Percentiles rank a stretch among this genome's conserved stretches.
Conservation (phyloP, 2,329 filamentous ascomycete species). For the Pseudocercospora fijiensis region DNA sequence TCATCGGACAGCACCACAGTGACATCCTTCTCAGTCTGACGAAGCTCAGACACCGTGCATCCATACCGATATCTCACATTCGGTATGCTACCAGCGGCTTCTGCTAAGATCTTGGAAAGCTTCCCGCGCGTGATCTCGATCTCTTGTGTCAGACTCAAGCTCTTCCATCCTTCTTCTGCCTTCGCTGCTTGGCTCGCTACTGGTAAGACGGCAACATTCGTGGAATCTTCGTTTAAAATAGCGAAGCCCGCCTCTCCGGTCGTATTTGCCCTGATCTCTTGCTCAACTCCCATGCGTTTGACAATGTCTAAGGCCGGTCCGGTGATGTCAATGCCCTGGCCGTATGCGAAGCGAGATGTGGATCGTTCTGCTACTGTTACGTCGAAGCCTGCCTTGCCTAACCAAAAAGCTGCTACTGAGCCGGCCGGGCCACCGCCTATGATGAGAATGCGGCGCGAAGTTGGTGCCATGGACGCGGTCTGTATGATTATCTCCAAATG, state of each 20-base stretch:
- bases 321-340: conserved; percentile 36
- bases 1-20: conserved; percentile 16
- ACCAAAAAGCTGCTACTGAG: conserved; percentile 39
- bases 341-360: conserved; percentile 20
- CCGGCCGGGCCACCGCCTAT: conserved; percentile 36
- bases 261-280: conserved; percentile 28
- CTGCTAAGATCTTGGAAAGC: conserved; percentile 47
- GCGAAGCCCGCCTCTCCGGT: conserved; percentile 34
- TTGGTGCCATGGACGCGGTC: conserved; percentile 7
- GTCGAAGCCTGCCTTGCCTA: conserved; percentile 33
- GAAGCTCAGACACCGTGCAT: conserved; percentile 14
- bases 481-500: neutral
- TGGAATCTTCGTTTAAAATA: conserved; percentile 31
- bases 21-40: conserved; percentile 17
- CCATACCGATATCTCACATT: conserved; percentile 25
- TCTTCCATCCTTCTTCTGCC: conserved; percentile 15
- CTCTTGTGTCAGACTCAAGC: conserved; percentile 25
- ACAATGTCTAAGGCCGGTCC: conserved; percentile 30
- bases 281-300: conserved; percentile 30
- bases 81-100: conserved; percentile 21
- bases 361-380: conserved; percentile 25
- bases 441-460: conserved; percentile 16
- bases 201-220: conserved; percentile 18
- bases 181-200: conserved; percentile 10
- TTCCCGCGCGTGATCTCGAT: conserved; percentile 50